Base-by-base conservation (phyloP, 768 basidiomycete species). In the Tylopilus sp. region DNA sequence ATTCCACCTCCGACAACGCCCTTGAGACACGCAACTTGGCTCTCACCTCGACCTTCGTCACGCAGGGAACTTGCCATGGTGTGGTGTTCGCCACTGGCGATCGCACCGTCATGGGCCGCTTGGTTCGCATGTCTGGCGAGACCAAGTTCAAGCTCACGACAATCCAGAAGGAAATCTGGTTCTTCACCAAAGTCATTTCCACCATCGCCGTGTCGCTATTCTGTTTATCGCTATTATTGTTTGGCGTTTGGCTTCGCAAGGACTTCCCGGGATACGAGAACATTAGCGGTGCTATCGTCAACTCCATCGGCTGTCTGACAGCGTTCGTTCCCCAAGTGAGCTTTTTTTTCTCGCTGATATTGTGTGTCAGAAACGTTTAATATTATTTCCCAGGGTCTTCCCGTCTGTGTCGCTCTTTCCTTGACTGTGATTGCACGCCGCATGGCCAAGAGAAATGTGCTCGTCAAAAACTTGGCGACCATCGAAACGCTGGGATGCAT, bases 401-500 rank as follows among this genome's bases (percentile, higher is more conserved):
- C 72, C 2, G 60, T 75, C 10, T 72, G 71, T 53, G 75, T 80
- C 8, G 76, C 77, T 21, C 70, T 82, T 36, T 80, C 79, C 1
- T 62, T 83, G 42, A 79, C 82, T 6, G 71, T 75, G 25, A 64
- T 71, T 28, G 76, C 76, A 15, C 71, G 73, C 21, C 78, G 77
- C 47, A 76, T 82, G 62, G 75, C 77, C 5, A 68, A 68, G 43
- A 67, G 76, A 33, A 73, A 73, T 13, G 72, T 78, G 18, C 69
- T 78, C 4, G 78, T 79, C 52, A 79, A 80, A 57, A 75, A 73
- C 43, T 66, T 81, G 52, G 74, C 76, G 33, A 80, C 76, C 1
- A 76, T 82, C 45, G 80, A 81, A 55, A 78, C 78, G 0, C 70
- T 81, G 3, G 80, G 80, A 0, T 69, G 71, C 18, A 78, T 82